A percentile compares a stretch with the other conserved stretches of the same genome.
phyloP scores from a whole-genome alignment of 257 asterid species.

The Capsicum chinense region DNA sequence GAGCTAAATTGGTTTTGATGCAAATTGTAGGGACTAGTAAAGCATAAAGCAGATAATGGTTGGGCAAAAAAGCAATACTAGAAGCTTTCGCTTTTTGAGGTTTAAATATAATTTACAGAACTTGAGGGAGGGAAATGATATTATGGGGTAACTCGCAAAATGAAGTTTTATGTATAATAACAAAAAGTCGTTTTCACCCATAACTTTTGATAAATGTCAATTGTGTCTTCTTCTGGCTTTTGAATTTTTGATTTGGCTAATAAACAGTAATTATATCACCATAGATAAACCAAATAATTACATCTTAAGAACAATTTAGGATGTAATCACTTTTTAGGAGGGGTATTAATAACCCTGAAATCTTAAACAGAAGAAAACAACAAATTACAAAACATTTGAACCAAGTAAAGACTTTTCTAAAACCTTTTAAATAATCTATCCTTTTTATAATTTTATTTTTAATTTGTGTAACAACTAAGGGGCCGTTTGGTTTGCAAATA shows the following conservation, averaged over 20 bases:
- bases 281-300: no score
- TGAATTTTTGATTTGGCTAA: no score
- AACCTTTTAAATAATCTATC: no score
- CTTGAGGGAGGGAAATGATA: not conserved
- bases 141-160: not conserved
- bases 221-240: not conserved
- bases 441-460: no score
- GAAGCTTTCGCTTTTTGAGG: not conserved
- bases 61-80: not conserved
- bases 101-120: not conserved
- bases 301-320: not conserved
- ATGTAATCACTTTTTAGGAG: no score
- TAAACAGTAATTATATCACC: no score
- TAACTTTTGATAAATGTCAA: not conserved
- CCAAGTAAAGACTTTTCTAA: not conserved
- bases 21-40: not conserved
- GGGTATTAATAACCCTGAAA: not conserved
- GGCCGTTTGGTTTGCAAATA: no score
- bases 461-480: no score
- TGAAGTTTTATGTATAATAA: not conserved
- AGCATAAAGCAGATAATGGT: not conserved
- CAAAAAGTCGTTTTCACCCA: not conserved
- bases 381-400: not conserved
- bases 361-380: no score
- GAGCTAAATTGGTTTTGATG: slow-evolving; percentile 19